Base-by-base conservation (phyloP, 2,329 filamentous ascomycete species). In the Hypoxylon sp. region DNA sequence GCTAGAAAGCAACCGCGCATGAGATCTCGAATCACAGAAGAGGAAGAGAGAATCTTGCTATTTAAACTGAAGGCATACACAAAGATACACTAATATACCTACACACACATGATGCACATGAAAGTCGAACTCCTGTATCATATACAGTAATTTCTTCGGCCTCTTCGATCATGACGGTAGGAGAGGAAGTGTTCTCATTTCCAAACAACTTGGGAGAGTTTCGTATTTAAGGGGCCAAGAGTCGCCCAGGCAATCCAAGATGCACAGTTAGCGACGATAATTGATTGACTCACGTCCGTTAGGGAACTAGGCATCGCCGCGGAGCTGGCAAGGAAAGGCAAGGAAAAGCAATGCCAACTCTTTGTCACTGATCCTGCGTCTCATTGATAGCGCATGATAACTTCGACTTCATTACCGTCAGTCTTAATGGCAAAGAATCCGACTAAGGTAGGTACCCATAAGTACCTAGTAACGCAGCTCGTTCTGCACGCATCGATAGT, bases 171-270 rank as follows among this genome's bases (percentile, higher is more conserved):
- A 52, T 48, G 37, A 44, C 31, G 39, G 24, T 27, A 21, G 39
- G 42, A 50, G 57, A 53, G 21, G 35, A 51, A 62, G 24, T 46
- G 17, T n/a, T 15, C 17, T 37, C 29, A 63, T 66, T 57, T 57
- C 44, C 39, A 29, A 48, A 27, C 47, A 52, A 50, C n/a, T 37
- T 44, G 48, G 46, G 27, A 35, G 35, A 42, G 50, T 37, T 37
- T 66, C 67, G 55, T 66, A 69, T 66, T 65, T 56, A 46, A 51
- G 50, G 37, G 46, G 66, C 66, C 62, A 66, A 69, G 66, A 63
- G 51, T n/a, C 32, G 53, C 39, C 59, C 29, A 61, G 60, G 39
- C 1, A 17, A 44, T 21, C 39, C 10, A 21, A 7, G 54, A 61
- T 32, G 51, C 44, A 46, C 53, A 19, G 52, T 42, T 15, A 55